Evolutionary conservation across 306 rosid genomes (phyloP).

Genomic region (Gynostemma pentaphyllum): DNA sequence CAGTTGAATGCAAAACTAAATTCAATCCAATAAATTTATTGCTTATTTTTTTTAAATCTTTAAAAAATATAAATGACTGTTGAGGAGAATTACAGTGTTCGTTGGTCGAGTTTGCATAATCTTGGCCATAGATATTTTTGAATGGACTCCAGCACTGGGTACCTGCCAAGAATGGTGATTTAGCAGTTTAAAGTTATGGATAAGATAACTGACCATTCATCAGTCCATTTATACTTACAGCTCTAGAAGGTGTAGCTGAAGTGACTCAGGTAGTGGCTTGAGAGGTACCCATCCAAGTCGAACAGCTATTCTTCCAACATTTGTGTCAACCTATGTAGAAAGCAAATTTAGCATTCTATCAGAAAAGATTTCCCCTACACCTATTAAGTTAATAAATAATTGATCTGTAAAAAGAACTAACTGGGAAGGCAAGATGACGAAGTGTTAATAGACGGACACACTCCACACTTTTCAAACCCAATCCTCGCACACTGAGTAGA

Average conservation of each 20-base stretch:
- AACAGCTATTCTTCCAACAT: slow-evolving; percentile 97
- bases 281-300: slow-evolving; percentile 99
- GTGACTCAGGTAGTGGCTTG: slow-evolving; percentile 83
- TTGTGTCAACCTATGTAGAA: slow-evolving; percentile 74
- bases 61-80: neutral
- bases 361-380: slow-evolving; percentile 8
- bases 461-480: slow-evolving; percentile 94
- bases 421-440: slow-evolving; percentile 94
- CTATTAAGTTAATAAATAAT: slow-evolving; percentile 2
- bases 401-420: slow-evolving; percentile 30
- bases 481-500: slow-evolving; percentile 70
- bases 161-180: slow-evolving; percentile 40
- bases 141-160: slow-evolving; percentile 78
- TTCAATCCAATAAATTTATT: neutral
- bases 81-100: slow-evolving; percentile 59
- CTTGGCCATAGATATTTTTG: slow-evolving; percentile 99
- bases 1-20: slow-evolving; percentile 1
- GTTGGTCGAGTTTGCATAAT: slow-evolving; percentile 90
- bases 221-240: slow-evolving; percentile 33
- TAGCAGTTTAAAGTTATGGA: slow-evolving; percentile 13
- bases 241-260: slow-evolving; percentile 84
- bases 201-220: slow-evolving; percentile 1
- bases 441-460: slow-evolving; percentile 90
- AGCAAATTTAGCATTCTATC: slow-evolving; percentile 16
- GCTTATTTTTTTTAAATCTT: neutral